Conservation (phyloP, 2,329 filamentous ascomycete genomes). For the Cladosporium austrohemisphaericum region DNA sequence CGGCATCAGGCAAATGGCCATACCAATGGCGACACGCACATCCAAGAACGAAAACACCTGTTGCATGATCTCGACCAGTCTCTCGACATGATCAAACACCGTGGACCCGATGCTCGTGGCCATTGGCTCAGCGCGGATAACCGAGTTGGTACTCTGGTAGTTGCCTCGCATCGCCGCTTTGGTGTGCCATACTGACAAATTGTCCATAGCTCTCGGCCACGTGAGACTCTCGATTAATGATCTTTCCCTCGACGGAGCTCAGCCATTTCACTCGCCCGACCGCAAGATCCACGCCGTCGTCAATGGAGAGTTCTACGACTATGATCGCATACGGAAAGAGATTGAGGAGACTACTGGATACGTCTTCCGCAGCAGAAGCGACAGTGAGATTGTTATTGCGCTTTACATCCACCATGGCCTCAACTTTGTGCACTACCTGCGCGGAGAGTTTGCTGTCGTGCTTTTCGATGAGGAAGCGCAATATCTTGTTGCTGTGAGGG, state of each 20-base stretch:
- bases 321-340: conserved; percentile 42
- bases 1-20: conserved; percentile 17
- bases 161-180: not conserved
- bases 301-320: conserved; percentile 58
- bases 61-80: conserved; percentile 29
- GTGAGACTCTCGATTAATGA: conserved; percentile 54
- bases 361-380: conserved; percentile 45
- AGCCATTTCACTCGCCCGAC: conserved; percentile 38
- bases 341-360: conserved; percentile 38
- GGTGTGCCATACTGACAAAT: not conserved
- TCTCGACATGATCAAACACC: conserved; percentile 41
- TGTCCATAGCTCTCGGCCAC: conserved; percentile 45
- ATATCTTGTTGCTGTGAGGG: conserved; percentile 47
- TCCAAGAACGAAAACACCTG: conserved; percentile 19
- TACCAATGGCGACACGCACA: conserved; percentile 18
- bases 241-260: conserved; percentile 44
- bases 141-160: conserved; percentile 37
- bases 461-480: conserved; percentile 47
- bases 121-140: conserved; percentile 45
- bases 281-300: conserved; percentile 52
- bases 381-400: conserved; percentile 53
- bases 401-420: conserved; percentile 50
- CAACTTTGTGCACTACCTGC: conserved; percentile 45
- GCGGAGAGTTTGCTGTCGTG: conserved; percentile 55
- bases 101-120: conserved; percentile 46